Evolutionary conservation across 2,329 filamentous ascomycete genomes (phyloP), one percentile per base, ranked within the genome.

Genomic region (Colletotrichum scovillei): DNA sequence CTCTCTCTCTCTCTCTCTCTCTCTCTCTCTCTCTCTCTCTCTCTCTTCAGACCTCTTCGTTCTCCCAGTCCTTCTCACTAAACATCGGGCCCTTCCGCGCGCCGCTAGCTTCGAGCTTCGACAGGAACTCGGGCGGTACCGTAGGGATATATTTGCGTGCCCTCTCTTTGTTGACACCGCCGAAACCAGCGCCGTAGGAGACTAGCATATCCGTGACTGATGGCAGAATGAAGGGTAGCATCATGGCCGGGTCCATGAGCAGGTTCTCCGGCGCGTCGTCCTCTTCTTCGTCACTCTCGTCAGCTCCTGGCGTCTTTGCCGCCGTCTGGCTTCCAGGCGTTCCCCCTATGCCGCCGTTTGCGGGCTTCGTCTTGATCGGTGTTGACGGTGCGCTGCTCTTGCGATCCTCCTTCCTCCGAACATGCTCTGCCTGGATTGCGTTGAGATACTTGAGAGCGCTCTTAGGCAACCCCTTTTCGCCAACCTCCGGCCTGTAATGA

Each of bases 151-250:
- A 99, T 84, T 98, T 98, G 76, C 95, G 89, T 82, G 97, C 97
- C 69, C 95, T 89, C 83, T 98, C 97, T 75, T 93, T 90, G 84
- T 99, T 98, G 59, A 97, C 86, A 0, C 97, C 97, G 5, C 97
- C 97, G 79, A 98, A 97, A 0, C 97, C 97, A 14, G 97, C 95
- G 0, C 97, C 97, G 79, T 97, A 99, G 76, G 92, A 96, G 60
- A 99, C 91, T 60, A 98, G 88, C 97, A 99, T 99, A 82, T 99
- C 97, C 30, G 95, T 98, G 70, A 95, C 97, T 1, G 96, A 98
- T 1, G 97, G 97, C 32, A 99, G 87, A n/a, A 93, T 93, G 81
- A 99, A 99, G 0, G 97, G 97, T 30, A 99, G 88, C 89, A 98
- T 97, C 73, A 98, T 87, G 2, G 95, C 94, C 3, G 96, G 95